phyloP scores from a whole-genome alignment of 805 yeast species.

The Candida odintsovae region DNA sequence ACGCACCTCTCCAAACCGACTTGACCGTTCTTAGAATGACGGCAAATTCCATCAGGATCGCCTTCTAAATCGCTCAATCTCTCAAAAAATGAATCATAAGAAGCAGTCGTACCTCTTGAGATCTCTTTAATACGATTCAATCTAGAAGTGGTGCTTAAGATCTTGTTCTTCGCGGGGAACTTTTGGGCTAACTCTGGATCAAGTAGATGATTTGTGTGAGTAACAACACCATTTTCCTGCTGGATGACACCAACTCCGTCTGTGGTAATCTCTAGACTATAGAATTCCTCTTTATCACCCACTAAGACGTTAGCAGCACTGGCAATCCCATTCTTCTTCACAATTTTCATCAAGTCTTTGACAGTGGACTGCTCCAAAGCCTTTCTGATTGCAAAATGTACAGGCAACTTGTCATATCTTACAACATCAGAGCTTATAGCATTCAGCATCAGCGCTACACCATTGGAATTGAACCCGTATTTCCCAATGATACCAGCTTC shows the following conservation, averaged over 20 bases:
- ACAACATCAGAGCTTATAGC: conserved; percentile 24
- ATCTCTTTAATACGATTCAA: conserved; percentile 14
- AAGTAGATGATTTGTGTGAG: conserved; percentile 24
- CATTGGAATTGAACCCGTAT: conserved; percentile 19
- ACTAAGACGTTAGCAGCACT: conserved; percentile 21
- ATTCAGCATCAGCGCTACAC: conserved; percentile 19
- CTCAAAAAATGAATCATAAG: conserved; percentile 13
- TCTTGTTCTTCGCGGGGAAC: conserved; percentile 11
- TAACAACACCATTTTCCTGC: conserved; percentile 14
- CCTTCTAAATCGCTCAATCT: conserved; percentile 18
- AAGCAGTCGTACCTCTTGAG: conserved; percentile 10
- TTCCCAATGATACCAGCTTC: conserved; percentile 25
- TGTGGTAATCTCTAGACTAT: conserved; percentile 21
- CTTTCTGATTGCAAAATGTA: conserved; percentile 31
- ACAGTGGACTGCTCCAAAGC: conserved; percentile 24
- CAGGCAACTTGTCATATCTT: conserved; percentile 26
- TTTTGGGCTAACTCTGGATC: conserved; percentile 1
- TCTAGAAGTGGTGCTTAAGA: conserved; percentile 15
- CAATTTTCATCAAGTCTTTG: conserved; percentile 10
- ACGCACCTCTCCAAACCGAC: conserved; percentile 14
- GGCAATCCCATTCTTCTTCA: conserved; percentile 18
- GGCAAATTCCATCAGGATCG: conserved; percentile 18
- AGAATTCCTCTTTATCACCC: conserved; percentile 19
- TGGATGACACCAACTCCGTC: conserved; percentile 10
- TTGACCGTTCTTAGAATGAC: conserved; percentile 9